Evolutionary conservation across 2,329 filamentous ascomycete species (phyloP).

Genomic region (Arthrobotrys conoides): DNA sequence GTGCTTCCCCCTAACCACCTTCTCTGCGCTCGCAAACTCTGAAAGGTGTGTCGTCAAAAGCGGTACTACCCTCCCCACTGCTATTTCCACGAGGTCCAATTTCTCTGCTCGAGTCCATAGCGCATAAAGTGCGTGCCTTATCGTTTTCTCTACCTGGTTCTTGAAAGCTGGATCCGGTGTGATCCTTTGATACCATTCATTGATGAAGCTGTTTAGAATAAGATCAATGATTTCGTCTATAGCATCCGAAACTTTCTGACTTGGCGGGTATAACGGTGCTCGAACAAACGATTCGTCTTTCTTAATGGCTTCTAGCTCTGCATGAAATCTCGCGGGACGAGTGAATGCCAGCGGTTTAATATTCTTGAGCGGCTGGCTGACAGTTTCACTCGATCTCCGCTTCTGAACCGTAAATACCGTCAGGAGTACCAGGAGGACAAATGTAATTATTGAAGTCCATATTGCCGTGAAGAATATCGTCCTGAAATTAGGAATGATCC

Average conservation of each 20-base stretch:
- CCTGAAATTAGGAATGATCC: constrained; percentile 57
- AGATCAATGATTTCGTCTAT: constrained; percentile 84
- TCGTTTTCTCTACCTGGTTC: constrained; percentile 85
- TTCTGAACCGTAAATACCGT: constrained; percentile 33
- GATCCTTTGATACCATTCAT: constrained; percentile 89
- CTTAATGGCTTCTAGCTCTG: constrained; percentile 60
- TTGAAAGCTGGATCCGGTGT: constrained; percentile 84
- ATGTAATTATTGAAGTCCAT: constrained; percentile 59
- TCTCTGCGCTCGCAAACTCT: constrained; percentile 92
- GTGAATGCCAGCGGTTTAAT: constrained; percentile 63
- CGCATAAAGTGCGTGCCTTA: constrained; percentile 79
- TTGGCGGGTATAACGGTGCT: constrained; percentile 79
- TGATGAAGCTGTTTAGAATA: constrained; percentile 85
- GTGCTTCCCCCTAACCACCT: constrained; percentile 86
- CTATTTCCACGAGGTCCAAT: constrained; percentile 85
- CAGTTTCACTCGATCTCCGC: constrained; percentile 51
- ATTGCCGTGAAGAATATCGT: constrained; percentile 59
- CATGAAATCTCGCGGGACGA: constrained; percentile 57
- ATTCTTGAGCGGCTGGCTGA: constrained; percentile 59
- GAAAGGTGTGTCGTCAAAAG: constrained; percentile 89
- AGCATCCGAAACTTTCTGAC: constrained; percentile 81
- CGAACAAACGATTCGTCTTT: constrained; percentile 62
- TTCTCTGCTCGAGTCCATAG: constrained; percentile 80
- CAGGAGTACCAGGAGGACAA: constrained; percentile 27
- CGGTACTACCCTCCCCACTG: constrained; percentile 86